These are phyloP conservation scores for Globisporangium splendens DNA, from an alignment of 352 stramenopile genomes.

Conservation along the genomic window DNA sequence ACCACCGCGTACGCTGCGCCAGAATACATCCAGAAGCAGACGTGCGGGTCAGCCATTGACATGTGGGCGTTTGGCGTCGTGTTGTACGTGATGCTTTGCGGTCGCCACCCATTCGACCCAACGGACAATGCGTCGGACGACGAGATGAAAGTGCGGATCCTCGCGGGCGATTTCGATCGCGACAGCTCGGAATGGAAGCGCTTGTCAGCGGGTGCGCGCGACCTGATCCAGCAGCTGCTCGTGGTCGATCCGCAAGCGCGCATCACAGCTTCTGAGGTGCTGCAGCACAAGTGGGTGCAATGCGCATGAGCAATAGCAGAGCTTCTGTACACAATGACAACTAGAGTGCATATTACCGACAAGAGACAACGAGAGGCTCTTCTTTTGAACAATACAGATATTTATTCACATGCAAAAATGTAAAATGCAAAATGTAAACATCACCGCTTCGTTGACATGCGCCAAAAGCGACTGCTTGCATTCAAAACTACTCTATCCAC, in stretches of 20 bases:
- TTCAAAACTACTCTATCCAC: too few species aligned
- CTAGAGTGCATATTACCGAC: too few species aligned
- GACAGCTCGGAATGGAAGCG: conserved; percentile 29
- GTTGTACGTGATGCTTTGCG: conserved; percentile 51
- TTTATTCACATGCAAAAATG: too few species aligned
- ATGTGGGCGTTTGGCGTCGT: conserved; percentile 59
- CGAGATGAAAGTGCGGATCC: conserved; percentile 35
- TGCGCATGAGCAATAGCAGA: neutral
- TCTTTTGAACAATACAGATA: too few species aligned
- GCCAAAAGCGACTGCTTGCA: too few species aligned
- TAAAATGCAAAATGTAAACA: too few species aligned
- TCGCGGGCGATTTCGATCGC: conserved; percentile 32
- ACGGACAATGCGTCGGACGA: conserved; percentile 41
- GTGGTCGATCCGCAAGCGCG: conserved; percentile 35
- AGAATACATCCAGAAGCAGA: conserved; percentile 29
- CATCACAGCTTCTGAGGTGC: conserved; percentile 38
- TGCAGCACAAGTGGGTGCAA: conserved; percentile 50
- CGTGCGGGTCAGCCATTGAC: conserved; percentile 37
- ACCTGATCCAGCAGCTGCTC: conserved; percentile 42
- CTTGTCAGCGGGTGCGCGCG: conserved; percentile 36
- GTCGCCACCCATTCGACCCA: conserved; percentile 54
- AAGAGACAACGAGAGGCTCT: too few species aligned
- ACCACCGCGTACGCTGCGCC: conserved; percentile 41
- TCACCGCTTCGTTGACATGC: too few species aligned
- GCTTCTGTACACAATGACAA: too few species aligned